Evolutionary conservation across 1,139 yeast genomes (phyloP), one percentile per base, ranked within the genome.

Genomic region (Scheffersomyces illinoinensis): DNA sequence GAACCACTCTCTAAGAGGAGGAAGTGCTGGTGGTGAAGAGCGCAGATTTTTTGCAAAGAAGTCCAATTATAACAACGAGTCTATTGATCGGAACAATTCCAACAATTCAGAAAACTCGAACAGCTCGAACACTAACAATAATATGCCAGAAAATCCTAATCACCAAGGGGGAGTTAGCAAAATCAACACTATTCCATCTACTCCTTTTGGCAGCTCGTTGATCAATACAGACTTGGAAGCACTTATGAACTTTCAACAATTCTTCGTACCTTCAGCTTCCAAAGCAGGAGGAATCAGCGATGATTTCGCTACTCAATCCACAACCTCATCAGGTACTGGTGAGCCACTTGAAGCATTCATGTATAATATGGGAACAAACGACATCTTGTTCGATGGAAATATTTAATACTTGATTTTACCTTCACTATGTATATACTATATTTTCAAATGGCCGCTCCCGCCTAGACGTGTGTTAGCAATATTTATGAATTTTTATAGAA

Each of bases 351-450:
- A 67, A 53, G 66, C 64, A 51, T 64, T 66, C 59, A 64, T 67
- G 71, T 66, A 68, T 58, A 68, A 59, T 59, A 63, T 62, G 39
- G 70, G 71, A 10, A 63, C 68, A 26, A 68, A 64, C 56, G 72
- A 69, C 58, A 63, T 68, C 46, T 60, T 68, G 58, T 68, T 66
- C 59, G 71, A 66, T 56, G 67, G 67, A 52, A 64, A 62, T 56
- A 58, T 63, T 51, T 64, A 60, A 52, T 53, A n/a, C 21, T 48
- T 48, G 33, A 33, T 10, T 33, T 33, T 33, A 33, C 12, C 4
- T 33, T 33, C 43, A 33, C 43, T 33, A 33, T 33, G 43, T 33
- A 10, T 33, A 10, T 33, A 33, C 43, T 33, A 10, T 33, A 33
- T 33, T 33, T 33, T 33, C 43, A 26, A 7, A 4, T 33, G 12